These are phyloP conservation scores for Penicillium bovifimosum DNA, from an alignment of 495 filamentous ascomycete species.

Conservation along the genomic window DNA sequence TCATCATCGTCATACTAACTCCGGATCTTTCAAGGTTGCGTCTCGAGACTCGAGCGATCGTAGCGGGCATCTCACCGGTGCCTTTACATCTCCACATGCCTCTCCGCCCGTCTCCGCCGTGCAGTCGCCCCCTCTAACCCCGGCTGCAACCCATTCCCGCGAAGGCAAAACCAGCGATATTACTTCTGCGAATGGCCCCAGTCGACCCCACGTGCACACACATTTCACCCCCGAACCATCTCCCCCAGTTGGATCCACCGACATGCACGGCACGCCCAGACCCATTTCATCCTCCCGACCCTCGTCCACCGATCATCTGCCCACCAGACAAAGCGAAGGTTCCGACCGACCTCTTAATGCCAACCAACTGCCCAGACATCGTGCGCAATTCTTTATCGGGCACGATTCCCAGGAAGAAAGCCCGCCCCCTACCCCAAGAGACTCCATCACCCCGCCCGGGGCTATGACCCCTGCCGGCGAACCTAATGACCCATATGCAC, in stretches of 20 bases:
- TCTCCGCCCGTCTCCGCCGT: conserved; percentile 56
- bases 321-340: conserved; percentile 25
- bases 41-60: conserved; percentile 46
- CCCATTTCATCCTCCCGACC: conserved; percentile 43
- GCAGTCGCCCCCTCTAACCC: conserved; percentile 87
- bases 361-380: conserved; percentile 48
- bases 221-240: conserved; percentile 48
- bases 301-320: conserved; percentile 39
- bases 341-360: conserved; percentile 38
- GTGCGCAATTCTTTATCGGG: conserved; percentile 68
- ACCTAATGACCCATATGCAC: conserved; percentile 82
- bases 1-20: conserved; percentile 12
- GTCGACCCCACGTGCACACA: conserved; percentile 59
- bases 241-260: conserved; percentile 30
- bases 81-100: conserved; percentile 38
- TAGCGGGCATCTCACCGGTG: conserved; percentile 34
- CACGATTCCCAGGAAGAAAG: conserved; percentile 55
- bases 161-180: conserved; percentile 37
- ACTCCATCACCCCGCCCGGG: conserved; percentile 53
- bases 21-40: conserved; percentile 31
- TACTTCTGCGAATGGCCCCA: conserved; percentile 23
- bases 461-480: conserved; percentile 78
- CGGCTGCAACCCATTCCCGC: conserved; percentile 62
- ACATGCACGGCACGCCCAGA: conserved; percentile 22
- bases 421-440: conserved; percentile 51